A percentile compares a stretch with the other conserved stretches of the same genome.
Conservation (phyloP, 208 protist species). For the Trypanosoma rangeli region DNA sequence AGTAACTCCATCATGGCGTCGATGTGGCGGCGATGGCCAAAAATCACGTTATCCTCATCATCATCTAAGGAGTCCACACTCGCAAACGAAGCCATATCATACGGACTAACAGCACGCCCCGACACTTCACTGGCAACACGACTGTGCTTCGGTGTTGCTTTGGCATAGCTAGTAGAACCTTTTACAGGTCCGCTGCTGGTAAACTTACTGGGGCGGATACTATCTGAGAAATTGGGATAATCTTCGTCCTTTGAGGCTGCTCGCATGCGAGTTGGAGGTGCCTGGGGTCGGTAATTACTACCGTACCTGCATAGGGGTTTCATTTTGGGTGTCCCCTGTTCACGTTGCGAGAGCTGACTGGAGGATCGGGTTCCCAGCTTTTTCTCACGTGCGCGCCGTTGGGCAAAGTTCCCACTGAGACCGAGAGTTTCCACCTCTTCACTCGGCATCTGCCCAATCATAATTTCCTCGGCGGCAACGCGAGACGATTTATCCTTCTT, state of each 20-base stretch:
- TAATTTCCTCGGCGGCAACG: conserved; percentile 86
- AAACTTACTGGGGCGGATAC: conserved; percentile 31
- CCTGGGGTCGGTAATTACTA: conserved; percentile 26
- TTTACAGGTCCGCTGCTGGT: conserved; percentile 18
- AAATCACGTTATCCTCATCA: conserved; percentile 91
- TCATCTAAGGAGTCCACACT: conserved; percentile 83
- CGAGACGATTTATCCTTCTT: conserved; percentile 86
- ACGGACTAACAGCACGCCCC: conserved; percentile 30
- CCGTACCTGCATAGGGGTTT: conserved; percentile 36
- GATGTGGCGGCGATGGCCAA: conserved; percentile 91
- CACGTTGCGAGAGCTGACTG: conserved; percentile 61
- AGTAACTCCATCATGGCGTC: conserved; percentile 93
- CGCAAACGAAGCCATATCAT: conserved; percentile 47
- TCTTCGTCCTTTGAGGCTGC: conserved; percentile 27
- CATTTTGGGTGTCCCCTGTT: conserved; percentile 55
- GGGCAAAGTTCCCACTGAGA: conserved; percentile 68
- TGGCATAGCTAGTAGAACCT: conserved; percentile 2
- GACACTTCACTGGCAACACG: conserved; percentile 38
- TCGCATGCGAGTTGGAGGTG: conserved; percentile 29
- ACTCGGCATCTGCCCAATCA: conserved; percentile 92
- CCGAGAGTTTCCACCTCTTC: conserved; percentile 86
- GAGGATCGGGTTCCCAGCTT: conserved; percentile 37
- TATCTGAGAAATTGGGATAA: conserved; percentile 40
- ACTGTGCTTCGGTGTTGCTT: conserved; percentile 37
- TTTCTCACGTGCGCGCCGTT: conserved; percentile 78